Percentiles rank a stretch among this genome's conserved stretches.
Conservation (phyloP, 768 basidiomycete species). For the Suillus weaverae region DNA sequence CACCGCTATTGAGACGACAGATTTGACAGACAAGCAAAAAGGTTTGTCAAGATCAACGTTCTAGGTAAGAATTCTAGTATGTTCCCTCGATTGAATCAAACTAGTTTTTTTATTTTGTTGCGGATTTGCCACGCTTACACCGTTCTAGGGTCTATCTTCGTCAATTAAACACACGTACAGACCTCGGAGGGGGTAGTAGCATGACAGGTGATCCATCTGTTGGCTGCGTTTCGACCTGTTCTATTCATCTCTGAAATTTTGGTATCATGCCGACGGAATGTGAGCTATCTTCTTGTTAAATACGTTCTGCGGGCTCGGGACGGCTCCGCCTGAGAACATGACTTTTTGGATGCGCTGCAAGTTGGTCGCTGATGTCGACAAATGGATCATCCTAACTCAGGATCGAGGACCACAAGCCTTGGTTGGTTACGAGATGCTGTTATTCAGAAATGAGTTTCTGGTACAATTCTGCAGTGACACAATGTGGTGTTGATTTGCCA, state of each 20-base stretch:
- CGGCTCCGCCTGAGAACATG: background rate
- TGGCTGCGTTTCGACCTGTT: background rate
- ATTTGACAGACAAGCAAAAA: background rate
- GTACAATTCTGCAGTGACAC: background rate
- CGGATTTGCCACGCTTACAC: background rate
- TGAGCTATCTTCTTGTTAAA: background rate
- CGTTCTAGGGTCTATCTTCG: no score
- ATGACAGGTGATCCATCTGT: background rate
- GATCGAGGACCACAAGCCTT: background rate
- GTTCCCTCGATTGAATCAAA: background rate
- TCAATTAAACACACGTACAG: background rate
- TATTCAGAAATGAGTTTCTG: background rate
- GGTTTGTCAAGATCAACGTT: background rate
- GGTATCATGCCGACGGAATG: background rate
- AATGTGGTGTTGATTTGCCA: background rate
- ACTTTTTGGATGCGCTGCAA: background rate
- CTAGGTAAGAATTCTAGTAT: background rate
- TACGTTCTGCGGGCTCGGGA: background rate
- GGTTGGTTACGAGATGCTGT: background rate
- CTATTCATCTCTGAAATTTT: background rate
- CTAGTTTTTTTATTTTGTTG: background rate
- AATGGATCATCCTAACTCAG: background rate
- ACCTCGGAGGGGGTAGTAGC: background rate
- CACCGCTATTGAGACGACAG: background rate
- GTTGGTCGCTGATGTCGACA: background rate